Conservation (phyloP, 1,139 yeast genomes). For the Candida sojae region DNA sequence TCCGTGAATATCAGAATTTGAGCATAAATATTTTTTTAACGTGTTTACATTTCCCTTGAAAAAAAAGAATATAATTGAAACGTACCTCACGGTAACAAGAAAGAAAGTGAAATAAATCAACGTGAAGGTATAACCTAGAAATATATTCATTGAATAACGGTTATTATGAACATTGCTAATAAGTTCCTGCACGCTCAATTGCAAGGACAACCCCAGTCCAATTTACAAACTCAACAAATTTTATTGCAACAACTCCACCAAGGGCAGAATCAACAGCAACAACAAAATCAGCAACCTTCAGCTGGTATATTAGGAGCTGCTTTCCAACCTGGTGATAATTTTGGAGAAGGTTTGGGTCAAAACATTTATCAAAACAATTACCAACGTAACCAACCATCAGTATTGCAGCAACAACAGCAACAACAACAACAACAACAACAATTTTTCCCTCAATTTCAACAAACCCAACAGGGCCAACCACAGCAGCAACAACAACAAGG, state of each 20-base stretch:
- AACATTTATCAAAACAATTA: slow-evolving; percentile 33
- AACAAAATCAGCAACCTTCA: slow-evolving; percentile 20
- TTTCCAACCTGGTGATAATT: slow-evolving; percentile 25
- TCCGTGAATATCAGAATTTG: background rate
- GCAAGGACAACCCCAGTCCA: slow-evolving; percentile 41
- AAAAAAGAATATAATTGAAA: background rate
- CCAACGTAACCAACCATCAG: slow-evolving; percentile 31
- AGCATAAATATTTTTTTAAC: no score
- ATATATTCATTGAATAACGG: background rate
- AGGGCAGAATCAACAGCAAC: slow-evolving; percentile 27
- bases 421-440: slow-evolving; percentile 19
- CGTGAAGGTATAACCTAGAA: background rate
- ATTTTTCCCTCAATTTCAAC: slow-evolving; percentile 26
- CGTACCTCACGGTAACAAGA: background rate
- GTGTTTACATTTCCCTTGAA: no score
- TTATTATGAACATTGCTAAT: slow-evolving; percentile 19
- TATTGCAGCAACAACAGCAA: slow-evolving; percentile 16
- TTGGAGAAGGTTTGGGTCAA: slow-evolving; percentile 33
- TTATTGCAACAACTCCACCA: slow-evolving; percentile 49
- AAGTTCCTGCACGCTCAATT: slow-evolving; percentile 35
- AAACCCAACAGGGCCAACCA: slow-evolving; percentile 21
- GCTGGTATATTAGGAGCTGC: slow-evolving; percentile 21
- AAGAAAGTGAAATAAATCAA: background rate
- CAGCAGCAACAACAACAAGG: slow-evolving; percentile 22
- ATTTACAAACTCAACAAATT: slow-evolving; percentile 30